These are phyloP conservation scores for Cryptococcus jaspeensis DNA, from an alignment of 1,284 basidiomycete genomes.

Conservation along the genomic window DNA sequence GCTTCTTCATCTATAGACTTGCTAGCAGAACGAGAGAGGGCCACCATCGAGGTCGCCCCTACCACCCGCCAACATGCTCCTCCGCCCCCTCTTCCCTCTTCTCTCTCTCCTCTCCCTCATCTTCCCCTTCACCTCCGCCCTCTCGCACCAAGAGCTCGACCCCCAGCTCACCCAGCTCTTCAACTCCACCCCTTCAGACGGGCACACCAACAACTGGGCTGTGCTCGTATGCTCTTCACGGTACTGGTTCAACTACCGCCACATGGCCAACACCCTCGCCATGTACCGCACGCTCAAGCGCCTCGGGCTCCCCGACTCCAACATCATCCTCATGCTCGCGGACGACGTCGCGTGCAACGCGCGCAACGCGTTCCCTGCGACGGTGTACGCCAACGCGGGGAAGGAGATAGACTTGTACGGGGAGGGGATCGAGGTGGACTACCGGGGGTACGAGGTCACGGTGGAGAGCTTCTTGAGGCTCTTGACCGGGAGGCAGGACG, in stretches of 20 bases:
- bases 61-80: neutral
- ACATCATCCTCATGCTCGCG: conserved; percentile 98
- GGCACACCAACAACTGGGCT: conserved; percentile 97
- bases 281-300: conserved; percentile 99
- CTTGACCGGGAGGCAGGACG: conserved; percentile 66
- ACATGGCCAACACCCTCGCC: conserved; percentile 96
- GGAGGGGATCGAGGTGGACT: conserved; percentile 96
- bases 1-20: neutral
- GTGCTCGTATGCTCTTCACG: conserved; percentile 90
- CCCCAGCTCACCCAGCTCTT: conserved; percentile 24
- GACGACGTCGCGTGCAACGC: conserved; percentile 95
- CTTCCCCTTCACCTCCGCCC: neutral
- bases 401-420: conserved; percentile 87
- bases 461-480: conserved; percentile 93
- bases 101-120: neutral
- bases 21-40: neutral
- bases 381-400: conserved; percentile 80
- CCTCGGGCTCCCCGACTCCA: conserved; percentile 94
- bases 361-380: conserved; percentile 87
- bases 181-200: conserved; percentile 11
- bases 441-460: conserved; percentile 94
- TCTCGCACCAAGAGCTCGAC: conserved; percentile 11
- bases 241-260: conserved; percentile 99
- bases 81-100: neutral
- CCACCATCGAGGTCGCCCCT: neutral